Conservation (phyloP, 768 basidiomycete genomes). For the Nidularia pulvinata region DNA sequence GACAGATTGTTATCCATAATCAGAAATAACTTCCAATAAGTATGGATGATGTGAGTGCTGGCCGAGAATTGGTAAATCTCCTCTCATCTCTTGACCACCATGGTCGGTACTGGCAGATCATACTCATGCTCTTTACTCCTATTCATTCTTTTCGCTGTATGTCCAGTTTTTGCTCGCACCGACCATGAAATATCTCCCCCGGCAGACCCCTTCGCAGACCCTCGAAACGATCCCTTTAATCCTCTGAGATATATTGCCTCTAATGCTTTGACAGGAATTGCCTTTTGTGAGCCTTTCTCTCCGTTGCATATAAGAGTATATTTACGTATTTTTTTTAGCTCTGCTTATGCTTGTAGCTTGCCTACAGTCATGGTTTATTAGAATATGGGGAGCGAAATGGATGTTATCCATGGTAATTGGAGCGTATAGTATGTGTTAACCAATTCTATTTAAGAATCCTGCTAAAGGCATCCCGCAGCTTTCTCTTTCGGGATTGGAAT, state of each 20-base stretch:
- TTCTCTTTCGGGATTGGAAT: conserved; percentile 56
- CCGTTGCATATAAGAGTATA: not conserved
- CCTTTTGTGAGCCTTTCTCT: conserved; percentile 35
- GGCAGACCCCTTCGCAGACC: conserved; percentile 46
- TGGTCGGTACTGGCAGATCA: too few relatives aligned
- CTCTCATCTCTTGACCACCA: too few relatives aligned
- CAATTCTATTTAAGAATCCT: not conserved
- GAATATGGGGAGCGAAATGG: conserved; percentile 47
- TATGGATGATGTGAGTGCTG: too few relatives aligned
- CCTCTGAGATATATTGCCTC: conserved; percentile 55
- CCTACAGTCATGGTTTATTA: conserved; percentile 38
- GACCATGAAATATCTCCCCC: conserved; percentile 1
- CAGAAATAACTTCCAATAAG: too few relatives aligned
- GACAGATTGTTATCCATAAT: too few relatives aligned
- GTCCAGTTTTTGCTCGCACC: not conserved
- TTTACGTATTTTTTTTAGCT: conserved; percentile 11
- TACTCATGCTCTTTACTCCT: not conserved
- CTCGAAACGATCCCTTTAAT: conserved; percentile 51
- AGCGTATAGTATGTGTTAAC: conserved; percentile 41
- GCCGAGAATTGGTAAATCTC: too few relatives aligned
- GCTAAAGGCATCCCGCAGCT: conserved; percentile 26
- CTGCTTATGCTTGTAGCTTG: conserved; percentile 39
- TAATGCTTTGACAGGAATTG: conserved; percentile 48
- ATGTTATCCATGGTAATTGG: conserved; percentile 67
- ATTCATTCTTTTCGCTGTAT: not conserved